These are phyloP conservation scores for Asclepias syriaca DNA, from an alignment of 257 asterid genomes.

Conservation along the genomic window DNA sequence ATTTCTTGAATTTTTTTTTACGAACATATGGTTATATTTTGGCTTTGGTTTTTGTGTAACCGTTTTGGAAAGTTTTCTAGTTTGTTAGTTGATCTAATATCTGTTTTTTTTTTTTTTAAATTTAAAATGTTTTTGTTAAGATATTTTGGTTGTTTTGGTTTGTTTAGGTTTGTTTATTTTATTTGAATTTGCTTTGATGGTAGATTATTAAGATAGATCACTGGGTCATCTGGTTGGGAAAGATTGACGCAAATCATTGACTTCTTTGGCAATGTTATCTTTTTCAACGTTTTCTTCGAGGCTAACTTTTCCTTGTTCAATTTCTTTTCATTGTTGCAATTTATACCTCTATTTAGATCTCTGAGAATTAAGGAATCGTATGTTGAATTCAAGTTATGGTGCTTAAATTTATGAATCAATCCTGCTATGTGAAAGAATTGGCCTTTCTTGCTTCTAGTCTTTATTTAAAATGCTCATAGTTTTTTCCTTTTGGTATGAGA, in stretches of 20 bases:
- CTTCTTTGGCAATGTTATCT: neutral
- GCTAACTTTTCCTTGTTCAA: neutral
- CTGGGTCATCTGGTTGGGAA: neutral
- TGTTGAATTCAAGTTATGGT: neutral
- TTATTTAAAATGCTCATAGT: neutral
- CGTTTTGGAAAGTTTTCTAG: neutral
- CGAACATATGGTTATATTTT: neutral
- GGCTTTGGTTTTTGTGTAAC: neutral
- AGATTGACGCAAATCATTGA: neutral
- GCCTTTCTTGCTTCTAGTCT: neutral
- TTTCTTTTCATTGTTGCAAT: neutral
- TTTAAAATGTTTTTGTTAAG: too few relatives aligned
- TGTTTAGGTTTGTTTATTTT: neutral
- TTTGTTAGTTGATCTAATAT: neutral
- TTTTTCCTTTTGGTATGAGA: too few relatives aligned
- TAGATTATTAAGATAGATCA: neutral
- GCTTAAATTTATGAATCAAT: neutral
- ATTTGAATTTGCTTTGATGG: neutral
- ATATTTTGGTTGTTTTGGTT: neutral
- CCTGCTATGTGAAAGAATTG: neutral
- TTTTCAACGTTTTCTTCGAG: neutral
- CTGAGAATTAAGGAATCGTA: neutral
- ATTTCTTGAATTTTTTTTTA: neutral
- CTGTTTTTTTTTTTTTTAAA: neutral
- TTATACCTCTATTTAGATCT: neutral